Evolutionary conservation across 805 yeast genomes (phyloP), one percentile per base, ranked within the genome.

Genomic region (Diddensiella santjacobensis): DNA sequence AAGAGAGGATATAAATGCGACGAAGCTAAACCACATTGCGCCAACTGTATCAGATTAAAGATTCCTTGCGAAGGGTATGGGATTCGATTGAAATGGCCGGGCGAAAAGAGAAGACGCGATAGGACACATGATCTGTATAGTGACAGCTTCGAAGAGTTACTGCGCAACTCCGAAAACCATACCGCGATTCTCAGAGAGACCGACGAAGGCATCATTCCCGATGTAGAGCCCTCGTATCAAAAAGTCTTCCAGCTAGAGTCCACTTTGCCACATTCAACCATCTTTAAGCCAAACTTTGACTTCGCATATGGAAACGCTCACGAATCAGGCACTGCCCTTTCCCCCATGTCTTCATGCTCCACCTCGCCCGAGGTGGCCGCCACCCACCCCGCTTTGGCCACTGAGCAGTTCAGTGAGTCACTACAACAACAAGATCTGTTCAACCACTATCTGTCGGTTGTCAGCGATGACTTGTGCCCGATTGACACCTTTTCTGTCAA

Each of bases 21-120:
- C 42, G 61, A 57, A 38, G 58, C 45, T 18, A 56, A 53, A 42
- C 61, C 61, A 13, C 38, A 38, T 15, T 57, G 61, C 38, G 44
- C 52, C 22, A 57, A 57, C 45, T 57, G 61, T 38, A 33, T 41
- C 4, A 19, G 53, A 15, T 39, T 54, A 26, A 35, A 53, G 11
- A 29, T 57, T 26, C 19, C 22, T 4, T 57, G 61, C 38, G 61
- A 57, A 37, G 61, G 61, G 11, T 57, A 57, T 42, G 61, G 54
- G 6, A 55, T 57, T 22, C 43, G 60, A 22, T 53, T 57, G 15
- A 57, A 55, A 35, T 57, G 60, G 60, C 58, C 58, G 19, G 59
- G 52, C 13, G 51, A 36, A 20, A 22, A 67, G 33, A 38, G 45
- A 40, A 29, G 39, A 19, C 45, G 50, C n/a, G 22, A 41, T 20